These are phyloP conservation scores for Trichophaea hybrida DNA, from an alignment of 2,329 filamentous ascomycete genomes.

Conservation along the genomic window DNA sequence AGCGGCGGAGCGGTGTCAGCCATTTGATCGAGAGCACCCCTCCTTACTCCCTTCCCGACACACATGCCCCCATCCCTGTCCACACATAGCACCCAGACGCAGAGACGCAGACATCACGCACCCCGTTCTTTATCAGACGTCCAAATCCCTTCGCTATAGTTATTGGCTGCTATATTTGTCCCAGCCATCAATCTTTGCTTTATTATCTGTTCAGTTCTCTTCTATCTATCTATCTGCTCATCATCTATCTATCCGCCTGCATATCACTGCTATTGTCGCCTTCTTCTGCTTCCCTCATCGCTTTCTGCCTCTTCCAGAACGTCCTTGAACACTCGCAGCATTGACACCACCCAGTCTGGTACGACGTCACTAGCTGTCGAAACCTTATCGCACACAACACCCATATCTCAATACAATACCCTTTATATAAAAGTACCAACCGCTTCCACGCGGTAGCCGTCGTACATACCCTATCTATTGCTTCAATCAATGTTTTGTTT, in stretches of 20 bases:
- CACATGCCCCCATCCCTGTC: too few relatives aligned
- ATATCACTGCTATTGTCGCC: not conserved
- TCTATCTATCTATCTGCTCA: not conserved
- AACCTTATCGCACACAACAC: not conserved
- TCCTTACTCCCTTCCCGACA: too few relatives aligned
- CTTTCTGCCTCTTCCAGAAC: not conserved
- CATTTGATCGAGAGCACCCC: too few relatives aligned
- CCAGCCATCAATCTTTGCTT: not conserved
- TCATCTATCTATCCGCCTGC: not conserved
- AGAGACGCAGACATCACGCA: too few relatives aligned
- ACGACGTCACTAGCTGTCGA: not conserved
- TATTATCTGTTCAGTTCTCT: not conserved
- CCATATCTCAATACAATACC: not conserved
- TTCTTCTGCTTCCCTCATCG: not conserved
- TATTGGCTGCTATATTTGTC: too few relatives aligned
- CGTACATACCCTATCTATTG: constrained; percentile 1
- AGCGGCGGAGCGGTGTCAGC: too few relatives aligned
- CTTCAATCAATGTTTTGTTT: not conserved
- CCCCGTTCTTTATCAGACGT: too few relatives aligned
- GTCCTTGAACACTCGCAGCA: not conserved
- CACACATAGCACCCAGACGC: too few relatives aligned
- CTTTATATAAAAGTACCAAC: not conserved
- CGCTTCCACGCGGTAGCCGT: not conserved
- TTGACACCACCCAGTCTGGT: not conserved
- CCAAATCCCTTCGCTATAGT: too few relatives aligned